Evolutionary conservation across 345 rosid genomes (phyloP), one percentile per base, ranked within the genome.

Genomic region (Acer campestre): DNA sequence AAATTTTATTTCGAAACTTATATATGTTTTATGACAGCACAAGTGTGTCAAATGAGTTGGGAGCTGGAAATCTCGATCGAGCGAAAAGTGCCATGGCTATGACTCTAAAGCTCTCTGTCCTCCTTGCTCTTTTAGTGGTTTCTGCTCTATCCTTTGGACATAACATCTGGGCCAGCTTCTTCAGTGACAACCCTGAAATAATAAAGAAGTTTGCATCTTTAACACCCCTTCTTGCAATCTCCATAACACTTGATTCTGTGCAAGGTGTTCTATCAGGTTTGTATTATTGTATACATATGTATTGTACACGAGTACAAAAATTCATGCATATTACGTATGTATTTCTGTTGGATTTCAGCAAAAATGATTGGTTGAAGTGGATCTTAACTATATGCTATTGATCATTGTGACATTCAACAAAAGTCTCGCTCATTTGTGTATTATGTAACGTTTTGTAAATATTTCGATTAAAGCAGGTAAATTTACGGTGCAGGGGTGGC

Each of bases 31-130:
- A 46, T 49, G 56, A 78, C 79, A 93, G 98, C 82, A 93, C 98
- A 14, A 90, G 95, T 70, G 94, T 93, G 75, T 90, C 98, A 1
- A 93, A 95, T 55, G 95, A 92, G 71, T 67, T 92, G 73, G 98
- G 96, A 80, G 94, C 96, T 0, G 95, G 80, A 64, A 85, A 83
- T 25, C 66, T 87, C 14, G 53, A 69, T 16, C 66, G 56, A 42
- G 96, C 94, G 17, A 90, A 88, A 77, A 84, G 74, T 13, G 94
- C 93, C 14, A 90, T 85, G 84, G 49, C 8, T 0, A 83, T 87
- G 68, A 79, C 89, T 23, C 59, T 91, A 20, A 86, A 87, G 81
- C 85, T 93, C 76, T 85, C 92, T 10, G 25, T 89, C 62, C 71
- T 83, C 29, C 92, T 95, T 75, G 92, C 88, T 10, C 73, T 92